These are phyloP conservation scores for Podila clonocystis DNA, from an alignment of 192 early-diverging fungal genomes.

Conservation along the genomic window DNA sequence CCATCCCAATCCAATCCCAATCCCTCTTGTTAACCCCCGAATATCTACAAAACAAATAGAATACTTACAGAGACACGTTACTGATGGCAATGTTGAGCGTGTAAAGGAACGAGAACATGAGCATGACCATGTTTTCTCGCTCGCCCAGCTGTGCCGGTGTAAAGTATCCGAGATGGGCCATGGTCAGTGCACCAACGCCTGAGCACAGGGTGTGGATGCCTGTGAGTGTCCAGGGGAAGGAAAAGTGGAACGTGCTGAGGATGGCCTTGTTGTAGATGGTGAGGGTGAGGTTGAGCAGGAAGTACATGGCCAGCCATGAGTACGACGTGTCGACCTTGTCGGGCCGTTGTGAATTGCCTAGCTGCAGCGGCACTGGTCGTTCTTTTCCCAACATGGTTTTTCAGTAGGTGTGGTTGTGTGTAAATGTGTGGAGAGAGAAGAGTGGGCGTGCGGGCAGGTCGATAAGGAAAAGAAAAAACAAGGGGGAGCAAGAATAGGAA, in stretches of 20 bases:
- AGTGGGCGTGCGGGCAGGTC: neutral
- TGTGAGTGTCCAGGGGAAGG: constrained; percentile 89
- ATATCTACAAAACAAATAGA: constrained; percentile 19
- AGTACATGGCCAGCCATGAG: constrained; percentile 76
- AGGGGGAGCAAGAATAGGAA: neutral
- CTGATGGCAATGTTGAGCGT: constrained; percentile 91
- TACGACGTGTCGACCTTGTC: constrained; percentile 53
- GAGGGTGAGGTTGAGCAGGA: constrained; percentile 77
- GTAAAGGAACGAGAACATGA: constrained; percentile 86
- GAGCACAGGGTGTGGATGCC: constrained; percentile 83
- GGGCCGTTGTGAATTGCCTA: constrained; percentile 2
- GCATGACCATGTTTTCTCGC: constrained; percentile 71
- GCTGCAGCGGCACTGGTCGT: constrained; percentile 41
- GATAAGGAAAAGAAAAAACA: neutral
- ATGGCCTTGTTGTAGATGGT: constrained; percentile 91
- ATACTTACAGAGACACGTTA: constrained; percentile 84
- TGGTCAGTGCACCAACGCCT: constrained; percentile 69
- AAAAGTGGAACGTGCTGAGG: constrained; percentile 75
- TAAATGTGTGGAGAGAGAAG: neutral
- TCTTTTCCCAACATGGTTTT: constrained; percentile 26
- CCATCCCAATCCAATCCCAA: neutral
- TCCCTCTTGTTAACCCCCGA: neutral
- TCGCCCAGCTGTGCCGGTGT: constrained; percentile 62
- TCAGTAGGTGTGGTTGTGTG: neutral
- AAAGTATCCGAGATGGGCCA: constrained; percentile 59